Evolutionary conservation across 805 yeast genomes (phyloP), one percentile per base, ranked within the genome.

Genomic region (Candida ascalaphidarum): DNA sequence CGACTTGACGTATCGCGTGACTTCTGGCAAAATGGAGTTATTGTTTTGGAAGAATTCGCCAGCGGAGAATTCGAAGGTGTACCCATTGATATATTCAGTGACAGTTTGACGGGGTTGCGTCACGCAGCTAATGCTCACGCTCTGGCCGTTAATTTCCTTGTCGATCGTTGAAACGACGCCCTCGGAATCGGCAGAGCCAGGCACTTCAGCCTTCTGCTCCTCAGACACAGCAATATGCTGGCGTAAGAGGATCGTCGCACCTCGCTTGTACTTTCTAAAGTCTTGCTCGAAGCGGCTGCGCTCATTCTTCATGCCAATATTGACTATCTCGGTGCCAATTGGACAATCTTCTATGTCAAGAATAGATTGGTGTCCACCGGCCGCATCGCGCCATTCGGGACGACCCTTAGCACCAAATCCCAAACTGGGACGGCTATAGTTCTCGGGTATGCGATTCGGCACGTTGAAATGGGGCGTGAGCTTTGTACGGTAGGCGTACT

Each of bases 1-100:
- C 7, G 74, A 67, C 34, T 79, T 72, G 11, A 92, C 98, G 49
- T 84, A 88, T 22, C 65, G 63, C 4, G 95, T 81, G 12, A 92
- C 94, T 3, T 63, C 52, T 3, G 96, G 95, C 36, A 92, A 60
- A 15, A 92, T 89, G 13, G 94, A 78, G 53, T 86, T 88, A 58
- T 89, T 89, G 58, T 89, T 89, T 58, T 89, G 98, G 66, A 92
- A 92, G 50, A 92, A 92, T 52, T 88, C 95, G 31, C 95, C 95
- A 0, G 96, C 96, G 18, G 86, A 77, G 53, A 84, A 92, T 46
- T 82, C 78, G 55, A 92, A 92, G 28, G 76, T 70, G 52, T 68
- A 74, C 2, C 89, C 94, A 34, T 73, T 69, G 24, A 81, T 70
- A 41, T 70, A 71, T 48, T 88, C 96, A 7, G 74, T 74, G 30